phyloP scores from a whole-genome alignment of 2,329 filamentous ascomycete genomes.

The Reticulascus tulasneorum region DNA sequence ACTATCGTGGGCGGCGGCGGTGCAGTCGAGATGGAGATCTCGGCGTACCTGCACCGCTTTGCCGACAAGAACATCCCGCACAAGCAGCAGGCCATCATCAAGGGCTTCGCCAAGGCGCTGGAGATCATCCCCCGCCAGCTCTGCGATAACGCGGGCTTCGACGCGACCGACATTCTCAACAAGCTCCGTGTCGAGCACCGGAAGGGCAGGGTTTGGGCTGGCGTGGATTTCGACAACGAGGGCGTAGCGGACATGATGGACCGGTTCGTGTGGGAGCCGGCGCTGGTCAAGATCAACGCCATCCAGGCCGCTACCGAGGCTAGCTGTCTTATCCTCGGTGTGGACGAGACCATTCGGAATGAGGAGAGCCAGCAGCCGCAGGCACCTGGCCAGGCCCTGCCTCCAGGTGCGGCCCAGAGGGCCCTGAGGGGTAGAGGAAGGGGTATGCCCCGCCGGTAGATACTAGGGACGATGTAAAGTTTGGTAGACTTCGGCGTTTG shows the following conservation, averaged over 20 bases:
- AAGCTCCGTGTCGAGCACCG: conserved; percentile 92
- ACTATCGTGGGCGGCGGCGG: conserved; percentile 94
- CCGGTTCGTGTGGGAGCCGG: conserved; percentile 95
- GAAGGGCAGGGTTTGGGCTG: conserved; percentile 89
- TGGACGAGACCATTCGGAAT: conserved; percentile 98
- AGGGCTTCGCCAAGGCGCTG: conserved; percentile 93
- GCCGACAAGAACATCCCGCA: conserved; percentile 88
- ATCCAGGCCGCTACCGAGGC: conserved; percentile 95
- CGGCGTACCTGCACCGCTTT: conserved; percentile 85
- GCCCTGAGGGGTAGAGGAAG: conserved; percentile 79
- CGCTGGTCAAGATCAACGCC: conserved; percentile 93
- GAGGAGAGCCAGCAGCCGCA: conserved; percentile 87
- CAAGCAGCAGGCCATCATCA: conserved; percentile 97
- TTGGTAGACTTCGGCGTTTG: conserved; percentile 16
- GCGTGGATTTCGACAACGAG: conserved; percentile 91
- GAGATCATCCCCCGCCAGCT: conserved; percentile 95
- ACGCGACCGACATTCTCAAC: conserved; percentile 97
- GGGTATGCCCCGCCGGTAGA: conserved; percentile 80
- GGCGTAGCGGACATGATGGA: conserved; percentile 93
- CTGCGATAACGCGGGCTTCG: conserved; percentile 97
- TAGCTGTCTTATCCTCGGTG: conserved; percentile 88
- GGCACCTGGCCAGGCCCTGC: conserved; percentile 70
- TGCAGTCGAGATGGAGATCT: conserved; percentile 94
- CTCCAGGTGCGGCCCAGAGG: conserved; percentile 81
- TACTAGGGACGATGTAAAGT: conserved; percentile 10